phyloP scores from a whole-genome alignment of 169 alveolate species.

The Plasmodium coatneyi region DNA sequence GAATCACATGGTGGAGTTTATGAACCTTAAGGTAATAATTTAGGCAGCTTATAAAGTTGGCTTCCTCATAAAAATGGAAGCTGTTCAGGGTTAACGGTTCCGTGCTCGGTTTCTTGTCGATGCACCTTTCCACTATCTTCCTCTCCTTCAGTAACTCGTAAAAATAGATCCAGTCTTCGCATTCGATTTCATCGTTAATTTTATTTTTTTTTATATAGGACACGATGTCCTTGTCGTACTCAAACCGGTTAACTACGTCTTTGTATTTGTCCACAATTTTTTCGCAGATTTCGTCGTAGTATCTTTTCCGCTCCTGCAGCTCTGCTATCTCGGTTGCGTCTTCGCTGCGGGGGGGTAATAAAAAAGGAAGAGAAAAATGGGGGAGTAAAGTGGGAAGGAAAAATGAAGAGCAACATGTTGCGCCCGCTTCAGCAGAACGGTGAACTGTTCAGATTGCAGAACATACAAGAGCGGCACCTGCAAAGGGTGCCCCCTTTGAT shows the following conservation, averaged over 20 bases:
- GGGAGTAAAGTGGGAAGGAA: no score
- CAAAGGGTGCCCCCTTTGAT: neutral
- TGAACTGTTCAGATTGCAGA: neutral
- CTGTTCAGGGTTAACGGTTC: slow-evolving; percentile 22
- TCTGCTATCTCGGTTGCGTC: slow-evolving; percentile 3
- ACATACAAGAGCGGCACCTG: neutral
- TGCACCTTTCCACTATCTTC: slow-evolving; percentile 45
- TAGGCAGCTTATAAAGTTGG: slow-evolving; percentile 65
- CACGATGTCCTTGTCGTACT: slow-evolving; percentile 70
- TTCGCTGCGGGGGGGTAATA: slow-evolving; percentile 22
- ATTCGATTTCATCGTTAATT: slow-evolving; percentile 71
- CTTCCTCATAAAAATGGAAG: slow-evolving; percentile 72
- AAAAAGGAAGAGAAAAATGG: neutral
- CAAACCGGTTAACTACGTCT: slow-evolving; percentile 62
- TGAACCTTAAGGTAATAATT: slow-evolving; percentile 58
- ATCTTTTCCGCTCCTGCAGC: slow-evolving; percentile 12
- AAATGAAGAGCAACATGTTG: neutral
- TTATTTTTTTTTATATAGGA: slow-evolving; percentile 31
- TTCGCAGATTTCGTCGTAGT: slow-evolving; percentile 68
- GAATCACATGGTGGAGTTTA: slow-evolving; percentile 16
- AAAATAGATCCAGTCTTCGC: slow-evolving; percentile 75
- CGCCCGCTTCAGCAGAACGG: neutral
- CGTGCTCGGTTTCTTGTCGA: slow-evolving; percentile 3
- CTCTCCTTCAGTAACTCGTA: slow-evolving; percentile 72
- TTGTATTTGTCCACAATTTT: slow-evolving; percentile 67